phyloP scores from a whole-genome alignment of 768 basidiomycete genomes.

The Amylocystis lapponica region DNA sequence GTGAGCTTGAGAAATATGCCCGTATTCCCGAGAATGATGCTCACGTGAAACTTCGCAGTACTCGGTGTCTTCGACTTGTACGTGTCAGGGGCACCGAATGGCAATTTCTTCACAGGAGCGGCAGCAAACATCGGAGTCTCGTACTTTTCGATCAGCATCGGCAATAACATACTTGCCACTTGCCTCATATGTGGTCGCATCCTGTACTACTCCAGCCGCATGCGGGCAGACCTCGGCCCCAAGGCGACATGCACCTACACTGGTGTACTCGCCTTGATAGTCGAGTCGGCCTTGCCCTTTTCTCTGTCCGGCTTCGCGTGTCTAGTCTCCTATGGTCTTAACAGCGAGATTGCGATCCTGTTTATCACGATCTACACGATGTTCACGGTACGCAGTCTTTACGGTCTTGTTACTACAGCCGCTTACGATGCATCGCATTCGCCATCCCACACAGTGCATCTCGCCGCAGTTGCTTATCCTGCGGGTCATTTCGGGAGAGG shows the following conservation, averaged over 20 bases:
- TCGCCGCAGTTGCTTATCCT: constrained; percentile 29
- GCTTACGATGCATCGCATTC: neutral
- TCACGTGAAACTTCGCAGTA: constrained; percentile 18
- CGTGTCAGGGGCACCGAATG: constrained; percentile 32
- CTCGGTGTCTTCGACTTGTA: constrained; percentile 37
- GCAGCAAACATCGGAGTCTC: constrained; percentile 34
- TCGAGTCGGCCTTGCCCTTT: constrained; percentile 38
- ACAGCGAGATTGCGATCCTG: constrained; percentile 27
- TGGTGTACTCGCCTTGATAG: constrained; percentile 29
- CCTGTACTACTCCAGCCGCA: constrained; percentile 23
- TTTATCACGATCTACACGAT: constrained; percentile 39
- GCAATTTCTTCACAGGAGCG: constrained; percentile 34
- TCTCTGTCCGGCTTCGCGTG: constrained; percentile 33
- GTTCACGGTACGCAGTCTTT: constrained; percentile 28
- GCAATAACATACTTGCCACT: constrained; percentile 38
- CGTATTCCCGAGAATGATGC: neutral
- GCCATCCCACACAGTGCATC: constrained; percentile 23
- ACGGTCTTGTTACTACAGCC: neutral
- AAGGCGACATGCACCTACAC: constrained; percentile 33
- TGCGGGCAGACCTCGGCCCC: constrained; percentile 23
- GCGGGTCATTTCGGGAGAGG: constrained; percentile 27
- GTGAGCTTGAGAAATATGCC: constrained; percentile 7
- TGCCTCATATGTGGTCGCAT: constrained; percentile 36
- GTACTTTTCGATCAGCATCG: constrained; percentile 36
- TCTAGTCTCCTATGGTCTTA: constrained; percentile 32